These are phyloP conservation scores for Caulochytrium protostelioides DNA, from an alignment of 371 early-diverging fungal species.

Conservation along the genomic window DNA sequence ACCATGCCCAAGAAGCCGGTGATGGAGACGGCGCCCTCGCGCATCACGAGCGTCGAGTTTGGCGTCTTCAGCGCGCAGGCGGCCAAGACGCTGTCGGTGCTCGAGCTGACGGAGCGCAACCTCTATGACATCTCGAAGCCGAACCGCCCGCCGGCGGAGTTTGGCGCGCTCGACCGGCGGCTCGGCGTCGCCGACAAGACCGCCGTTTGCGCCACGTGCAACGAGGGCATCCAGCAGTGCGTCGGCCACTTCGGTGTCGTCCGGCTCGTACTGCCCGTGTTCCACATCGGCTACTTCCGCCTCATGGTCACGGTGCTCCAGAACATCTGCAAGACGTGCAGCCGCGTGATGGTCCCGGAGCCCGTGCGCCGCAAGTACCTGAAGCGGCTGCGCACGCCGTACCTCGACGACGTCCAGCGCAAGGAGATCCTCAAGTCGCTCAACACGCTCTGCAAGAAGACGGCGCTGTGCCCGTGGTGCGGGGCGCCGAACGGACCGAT, in stretches of 20 bases:
- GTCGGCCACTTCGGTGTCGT: conserved; percentile 97
- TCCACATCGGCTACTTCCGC: conserved; percentile 94
- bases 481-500: conserved; percentile 64
- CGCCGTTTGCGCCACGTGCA: conserved; percentile 79
- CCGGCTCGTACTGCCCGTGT: conserved; percentile 85
- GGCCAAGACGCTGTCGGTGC: conserved; percentile 59
- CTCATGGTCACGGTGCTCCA: conserved; percentile 73
- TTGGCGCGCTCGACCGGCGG: conserved; percentile 75
- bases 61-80: conserved; percentile 67
- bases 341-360: conserved; percentile 69
- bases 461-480: conserved; percentile 69
- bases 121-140: conserved; percentile 52
- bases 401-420: conserved; percentile 56
- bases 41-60: conserved; percentile 69
- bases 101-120: conserved; percentile 77
- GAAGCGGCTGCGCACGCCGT: conserved; percentile 45
- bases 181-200: conserved; percentile 76
- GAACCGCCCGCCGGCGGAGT: conserved; percentile 50
- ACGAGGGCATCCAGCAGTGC: conserved; percentile 70
- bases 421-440: conserved; percentile 59
- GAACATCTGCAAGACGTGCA: conserved; percentile 92
- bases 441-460: conserved; percentile 74
- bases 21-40: neutral
- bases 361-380: conserved; percentile 46
- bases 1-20: neutral